These are phyloP conservation scores for Teunomyces tritomae DNA, from an alignment of 805 yeast species.

Conservation along the genomic window DNA sequence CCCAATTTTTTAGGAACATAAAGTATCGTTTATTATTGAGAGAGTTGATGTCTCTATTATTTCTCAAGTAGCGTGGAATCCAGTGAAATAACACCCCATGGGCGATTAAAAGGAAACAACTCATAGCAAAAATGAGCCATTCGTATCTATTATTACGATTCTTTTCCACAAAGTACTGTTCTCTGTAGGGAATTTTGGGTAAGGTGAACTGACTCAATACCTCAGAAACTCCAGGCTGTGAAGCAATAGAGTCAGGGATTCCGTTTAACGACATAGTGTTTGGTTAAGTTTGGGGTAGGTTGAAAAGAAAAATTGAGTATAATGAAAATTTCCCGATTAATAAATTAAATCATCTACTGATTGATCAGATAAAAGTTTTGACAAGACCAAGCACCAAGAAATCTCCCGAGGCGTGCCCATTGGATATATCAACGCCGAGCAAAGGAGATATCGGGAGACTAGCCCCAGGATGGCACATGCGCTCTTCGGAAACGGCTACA, in stretches of 20 bases:
- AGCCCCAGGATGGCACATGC: not conserved
- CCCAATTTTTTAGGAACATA: constrained; percentile 25
- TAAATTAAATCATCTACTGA: not conserved
- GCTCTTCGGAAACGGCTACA: not conserved
- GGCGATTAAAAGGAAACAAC: constrained; percentile 22
- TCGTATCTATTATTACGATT: constrained; percentile 34
- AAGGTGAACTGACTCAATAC: not conserved
- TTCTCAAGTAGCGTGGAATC: constrained; percentile 36
- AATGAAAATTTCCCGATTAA: not conserved
- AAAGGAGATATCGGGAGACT: not conserved
- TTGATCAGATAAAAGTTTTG: not conserved
- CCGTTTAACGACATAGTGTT: not conserved
- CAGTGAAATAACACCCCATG: constrained; percentile 45
- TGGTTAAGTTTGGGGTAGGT: not conserved
- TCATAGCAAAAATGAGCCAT: constrained; percentile 32
- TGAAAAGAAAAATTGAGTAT: not conserved
- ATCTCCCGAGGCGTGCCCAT: not conserved
- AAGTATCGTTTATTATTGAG: constrained; percentile 21
- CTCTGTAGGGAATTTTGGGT: constrained; percentile 28
- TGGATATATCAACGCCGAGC: not conserved
- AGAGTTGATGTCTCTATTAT: constrained; percentile 14
- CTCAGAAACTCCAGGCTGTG: not conserved
- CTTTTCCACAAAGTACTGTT: constrained; percentile 39
- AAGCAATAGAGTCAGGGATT: not conserved
- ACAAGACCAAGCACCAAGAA: not conserved